These are phyloP conservation scores for Arthrobotrys megalospora DNA, from an alignment of 2,329 filamentous ascomycete genomes.

Conservation along the genomic window DNA sequence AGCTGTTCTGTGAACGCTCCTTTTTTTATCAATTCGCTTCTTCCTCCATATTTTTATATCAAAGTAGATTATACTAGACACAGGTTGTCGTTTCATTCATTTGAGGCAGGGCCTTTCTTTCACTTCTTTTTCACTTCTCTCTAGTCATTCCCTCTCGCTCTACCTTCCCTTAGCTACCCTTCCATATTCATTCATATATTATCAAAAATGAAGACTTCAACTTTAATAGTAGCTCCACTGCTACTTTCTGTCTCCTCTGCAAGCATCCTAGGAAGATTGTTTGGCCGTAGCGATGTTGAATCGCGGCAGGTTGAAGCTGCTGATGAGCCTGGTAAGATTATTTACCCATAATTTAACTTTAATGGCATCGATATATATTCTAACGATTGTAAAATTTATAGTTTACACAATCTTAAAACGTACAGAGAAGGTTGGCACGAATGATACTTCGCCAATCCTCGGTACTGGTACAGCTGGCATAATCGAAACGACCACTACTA, in stretches of 20 bases:
- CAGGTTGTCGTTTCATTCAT: slow-evolving; percentile 60
- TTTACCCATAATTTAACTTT: neutral
- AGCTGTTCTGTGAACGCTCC: slow-evolving; percentile 60
- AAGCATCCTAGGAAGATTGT: slow-evolving; percentile 41
- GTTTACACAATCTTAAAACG: slow-evolving; percentile 36
- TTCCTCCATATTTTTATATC: slow-evolving; percentile 20
- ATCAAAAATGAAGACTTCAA: slow-evolving; percentile 51
- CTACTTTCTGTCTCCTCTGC: slow-evolving; percentile 47
- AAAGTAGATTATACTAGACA: slow-evolving; percentile 31
- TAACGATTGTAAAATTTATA: neutral
- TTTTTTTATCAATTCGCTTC: slow-evolving; percentile 37
- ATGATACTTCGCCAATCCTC: slow-evolving; percentile 32
- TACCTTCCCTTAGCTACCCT: neutral
- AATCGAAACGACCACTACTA: slow-evolving; percentile 2
- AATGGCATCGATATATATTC: neutral
- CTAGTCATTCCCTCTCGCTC: neutral
- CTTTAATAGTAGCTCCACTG: slow-evolving; percentile 51
- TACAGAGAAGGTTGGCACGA: slow-evolving; percentile 11
- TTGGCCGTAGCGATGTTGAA: slow-evolving; percentile 45
- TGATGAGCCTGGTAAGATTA: slow-evolving; percentile 45
- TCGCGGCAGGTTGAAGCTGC: slow-evolving; percentile 39
- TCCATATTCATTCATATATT: slow-evolving; percentile 10
- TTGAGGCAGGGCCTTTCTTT: slow-evolving; percentile 57
- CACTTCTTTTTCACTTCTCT: neutral
- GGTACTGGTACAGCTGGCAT: slow-evolving; percentile 19